Percentiles rank a stretch among this genome's conserved stretches.
These are phyloP conservation scores for Astrothelium macrocarpum DNA, from an alignment of 495 filamentous ascomycete genomes.

Conservation along the genomic window DNA sequence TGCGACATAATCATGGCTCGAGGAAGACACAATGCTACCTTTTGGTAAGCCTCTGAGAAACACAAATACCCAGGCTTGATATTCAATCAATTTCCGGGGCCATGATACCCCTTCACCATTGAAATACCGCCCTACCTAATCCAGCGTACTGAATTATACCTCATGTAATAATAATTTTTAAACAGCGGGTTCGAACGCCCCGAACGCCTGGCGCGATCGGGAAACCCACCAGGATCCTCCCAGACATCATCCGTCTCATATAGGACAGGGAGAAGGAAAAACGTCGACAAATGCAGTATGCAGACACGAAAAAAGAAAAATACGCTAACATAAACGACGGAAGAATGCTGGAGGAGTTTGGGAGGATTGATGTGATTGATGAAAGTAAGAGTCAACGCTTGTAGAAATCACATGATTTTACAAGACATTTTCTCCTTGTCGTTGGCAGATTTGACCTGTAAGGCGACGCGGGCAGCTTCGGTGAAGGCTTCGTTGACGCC, in stretches of 20 bases:
- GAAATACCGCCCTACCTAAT: too few species aligned
- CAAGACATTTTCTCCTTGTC: slow-evolving; percentile 26
- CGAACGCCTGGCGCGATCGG: not conserved
- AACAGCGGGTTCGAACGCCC: not conserved
- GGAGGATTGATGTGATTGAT: not conserved
- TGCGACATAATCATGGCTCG: too few species aligned
- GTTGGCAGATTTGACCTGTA: slow-evolving; percentile 63
- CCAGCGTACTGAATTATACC: not conserved
- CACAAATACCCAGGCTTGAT: too few species aligned
- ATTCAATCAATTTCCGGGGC: too few species aligned
- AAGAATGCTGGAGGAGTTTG: not conserved
- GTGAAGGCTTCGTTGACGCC: slow-evolving; percentile 98
- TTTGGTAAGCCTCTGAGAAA: too few species aligned
- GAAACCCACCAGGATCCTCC: not conserved
- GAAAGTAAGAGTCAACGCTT: too few species aligned
- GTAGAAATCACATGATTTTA: slow-evolving; percentile 24
- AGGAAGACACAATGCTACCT: too few species aligned
- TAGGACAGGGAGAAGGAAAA: not conserved
- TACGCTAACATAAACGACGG: not conserved
- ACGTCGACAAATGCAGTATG: not conserved
- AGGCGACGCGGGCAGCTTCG: slow-evolving; percentile 91
- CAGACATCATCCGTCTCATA: not conserved
- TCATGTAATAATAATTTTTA: not conserved
- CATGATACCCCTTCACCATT: too few species aligned
- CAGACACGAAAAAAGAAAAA: not conserved